Evolutionary conservation across 1,284 basidiomycete species (phyloP).

Genomic region (Boletus nobilissimus): DNA sequence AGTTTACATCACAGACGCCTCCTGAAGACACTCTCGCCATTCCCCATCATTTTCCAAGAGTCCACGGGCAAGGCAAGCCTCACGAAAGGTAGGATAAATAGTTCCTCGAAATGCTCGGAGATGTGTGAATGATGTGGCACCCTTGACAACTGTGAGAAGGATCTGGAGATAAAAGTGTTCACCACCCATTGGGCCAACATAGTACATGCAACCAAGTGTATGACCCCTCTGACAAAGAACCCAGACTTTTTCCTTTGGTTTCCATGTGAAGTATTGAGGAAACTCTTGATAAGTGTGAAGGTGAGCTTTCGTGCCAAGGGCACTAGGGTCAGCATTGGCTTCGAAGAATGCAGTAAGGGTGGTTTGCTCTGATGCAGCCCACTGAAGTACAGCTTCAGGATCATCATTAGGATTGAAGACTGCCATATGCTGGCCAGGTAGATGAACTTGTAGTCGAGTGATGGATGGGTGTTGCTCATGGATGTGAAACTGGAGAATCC

Average conservation of each 20-base stretch:
- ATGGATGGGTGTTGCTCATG: slow-evolving; percentile 19
- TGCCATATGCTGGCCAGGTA: not conserved
- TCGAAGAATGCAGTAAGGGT: not conserved
- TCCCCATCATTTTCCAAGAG: not conserved
- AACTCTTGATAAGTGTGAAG: not conserved
- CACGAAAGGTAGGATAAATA: not conserved
- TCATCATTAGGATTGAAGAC: not conserved
- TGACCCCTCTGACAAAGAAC: not conserved
- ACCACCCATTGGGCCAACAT: not conserved
- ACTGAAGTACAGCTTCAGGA: not conserved
- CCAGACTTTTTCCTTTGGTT: not conserved
- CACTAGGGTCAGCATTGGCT: not conserved
- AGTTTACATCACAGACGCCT: not conserved
- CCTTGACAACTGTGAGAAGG: not conserved
- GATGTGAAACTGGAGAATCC: slow-evolving; percentile 15
- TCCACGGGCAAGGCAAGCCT: not conserved
- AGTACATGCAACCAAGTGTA: not conserved
- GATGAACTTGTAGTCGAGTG: slow-evolving; percentile 9
- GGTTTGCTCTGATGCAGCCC: not conserved
- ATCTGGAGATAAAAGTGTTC: not conserved
- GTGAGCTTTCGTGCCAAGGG: not conserved
- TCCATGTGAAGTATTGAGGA: not conserved
- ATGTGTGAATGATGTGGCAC: not conserved
- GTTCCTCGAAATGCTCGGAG: not conserved
- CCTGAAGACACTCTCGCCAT: not conserved